Evolutionary conservation across 257 asterid species (phyloP).

Genomic region (Cinchona pubescens): DNA sequence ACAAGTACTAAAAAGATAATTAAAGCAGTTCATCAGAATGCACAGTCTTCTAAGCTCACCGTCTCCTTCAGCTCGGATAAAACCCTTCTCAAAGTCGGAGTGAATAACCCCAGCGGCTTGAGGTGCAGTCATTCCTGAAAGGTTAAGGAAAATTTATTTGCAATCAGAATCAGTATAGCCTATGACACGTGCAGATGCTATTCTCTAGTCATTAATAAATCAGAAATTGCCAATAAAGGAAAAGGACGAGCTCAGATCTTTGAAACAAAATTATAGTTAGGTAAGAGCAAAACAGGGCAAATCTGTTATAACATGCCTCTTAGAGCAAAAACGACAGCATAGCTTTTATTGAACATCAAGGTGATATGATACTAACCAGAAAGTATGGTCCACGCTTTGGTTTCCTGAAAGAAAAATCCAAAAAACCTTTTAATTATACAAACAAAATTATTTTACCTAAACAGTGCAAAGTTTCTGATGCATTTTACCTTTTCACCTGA

Average conservation of each 20-base stretch:
- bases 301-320: not conserved
- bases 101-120: slow-evolving; percentile 99
- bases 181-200: not conserved
- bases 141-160: not conserved
- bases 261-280: not conserved
- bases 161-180: not conserved
- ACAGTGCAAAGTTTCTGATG: slow-evolving; percentile 13
- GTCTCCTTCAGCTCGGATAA: slow-evolving; percentile 99
- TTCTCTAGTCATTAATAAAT: not conserved
- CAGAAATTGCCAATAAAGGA: not conserved
- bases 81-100: slow-evolving; percentile 96
- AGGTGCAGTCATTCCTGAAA: slow-evolving; percentile 96
- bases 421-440: slow-evolving; percentile 11
- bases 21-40: slow-evolving; percentile 2
- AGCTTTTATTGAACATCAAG: not conserved
- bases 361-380: slow-evolving; percentile 43
- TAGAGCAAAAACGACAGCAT: not conserved
- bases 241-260: not conserved
- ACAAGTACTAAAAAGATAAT: not conserved
- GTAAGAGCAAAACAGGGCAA: not conserved
- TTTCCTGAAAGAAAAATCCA: slow-evolving; percentile 55
- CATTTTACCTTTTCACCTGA: slow-evolving; percentile 87
- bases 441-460: not conserved
- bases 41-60: slow-evolving; percentile 35
- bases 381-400: slow-evolving; percentile 95